Conservation (phyloP, 2,329 filamentous ascomycete species). For the Emydomyces testavorans region DNA sequence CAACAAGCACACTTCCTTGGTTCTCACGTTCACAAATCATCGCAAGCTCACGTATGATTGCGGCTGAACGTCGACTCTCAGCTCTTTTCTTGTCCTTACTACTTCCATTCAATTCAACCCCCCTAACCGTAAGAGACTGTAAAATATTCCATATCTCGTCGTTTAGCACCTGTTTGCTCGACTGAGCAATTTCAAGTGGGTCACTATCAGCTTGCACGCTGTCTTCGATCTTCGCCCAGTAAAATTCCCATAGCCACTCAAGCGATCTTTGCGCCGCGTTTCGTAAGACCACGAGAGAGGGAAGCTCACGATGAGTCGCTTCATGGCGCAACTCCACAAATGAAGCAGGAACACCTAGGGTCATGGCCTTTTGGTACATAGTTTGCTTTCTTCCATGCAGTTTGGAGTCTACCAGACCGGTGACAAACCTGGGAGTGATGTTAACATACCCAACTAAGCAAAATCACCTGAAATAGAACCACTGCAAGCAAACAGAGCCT, state of each 20-base stretch:
- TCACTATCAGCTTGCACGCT: not conserved
- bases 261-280: conserved; percentile 58
- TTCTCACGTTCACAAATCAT: conserved; percentile 8
- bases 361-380: conserved; percentile 36
- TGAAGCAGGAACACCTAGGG: conserved; percentile 43
- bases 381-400: conserved; percentile 32
- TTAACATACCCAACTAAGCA: no score
- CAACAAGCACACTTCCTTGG: not conserved
- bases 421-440: conserved; percentile 36
- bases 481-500: no score
- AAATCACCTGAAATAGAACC: no score
- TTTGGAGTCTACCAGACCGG: conserved; percentile 36
- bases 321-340: conserved; percentile 87
- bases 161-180: not conserved
- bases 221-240: conserved; percentile 53
- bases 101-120: not conserved
- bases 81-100: not conserved
- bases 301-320: conserved; percentile 79
- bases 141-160: conserved; percentile 7
- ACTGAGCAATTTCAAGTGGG: not conserved
- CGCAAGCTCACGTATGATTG: conserved; percentile 6
- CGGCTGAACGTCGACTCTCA: not conserved
- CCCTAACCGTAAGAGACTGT: not conserved
- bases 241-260: conserved; percentile 79
- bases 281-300: conserved; percentile 61